Percentiles rank a stretch among this genome's conserved stretches.
These are phyloP conservation scores for Salvia hispanica DNA, from an alignment of 257 asterid species.

Conservation along the genomic window DNA sequence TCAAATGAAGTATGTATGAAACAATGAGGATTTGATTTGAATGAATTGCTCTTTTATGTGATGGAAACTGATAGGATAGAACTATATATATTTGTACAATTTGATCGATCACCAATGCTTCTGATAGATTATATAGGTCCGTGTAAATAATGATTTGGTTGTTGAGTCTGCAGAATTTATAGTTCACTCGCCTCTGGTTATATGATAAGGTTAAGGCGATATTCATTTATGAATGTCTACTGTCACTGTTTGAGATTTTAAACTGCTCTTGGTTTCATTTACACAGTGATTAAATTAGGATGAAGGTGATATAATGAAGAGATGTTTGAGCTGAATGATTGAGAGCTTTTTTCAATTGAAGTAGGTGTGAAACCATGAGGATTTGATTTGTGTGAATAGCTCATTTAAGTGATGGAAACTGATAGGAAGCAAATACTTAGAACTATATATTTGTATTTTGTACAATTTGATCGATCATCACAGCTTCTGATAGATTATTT, in stretches of 20 bases:
- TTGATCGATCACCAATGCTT: not conserved
- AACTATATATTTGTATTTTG: not conserved
- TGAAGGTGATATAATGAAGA: not conserved
- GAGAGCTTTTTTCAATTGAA: conserved; percentile 2
- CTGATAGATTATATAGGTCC: not conserved
- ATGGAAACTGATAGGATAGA: not conserved
- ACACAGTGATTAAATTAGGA: not conserved
- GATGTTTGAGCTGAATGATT: not conserved
- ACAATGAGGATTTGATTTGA: not conserved
- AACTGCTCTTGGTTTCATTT: not conserved
- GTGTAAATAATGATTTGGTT: not conserved
- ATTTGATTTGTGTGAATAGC: not conserved
- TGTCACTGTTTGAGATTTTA: conserved; percentile 12
- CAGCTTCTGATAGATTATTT: not conserved
- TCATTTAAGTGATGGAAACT: not conserved
- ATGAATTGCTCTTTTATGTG: not conserved
- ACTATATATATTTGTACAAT: not conserved
- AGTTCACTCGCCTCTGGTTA: conserved; percentile 5
- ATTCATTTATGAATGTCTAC: not conserved
- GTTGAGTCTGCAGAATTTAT: not conserved
- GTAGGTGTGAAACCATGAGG: not conserved
- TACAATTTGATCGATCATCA: not conserved
- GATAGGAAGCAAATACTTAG: not conserved
- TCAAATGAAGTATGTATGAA: not conserved
- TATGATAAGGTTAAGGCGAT: not conserved